Evolutionary conservation across 2,329 filamentous ascomycete species (phyloP).

Genomic region (Hypoxylon sp.): DNA sequence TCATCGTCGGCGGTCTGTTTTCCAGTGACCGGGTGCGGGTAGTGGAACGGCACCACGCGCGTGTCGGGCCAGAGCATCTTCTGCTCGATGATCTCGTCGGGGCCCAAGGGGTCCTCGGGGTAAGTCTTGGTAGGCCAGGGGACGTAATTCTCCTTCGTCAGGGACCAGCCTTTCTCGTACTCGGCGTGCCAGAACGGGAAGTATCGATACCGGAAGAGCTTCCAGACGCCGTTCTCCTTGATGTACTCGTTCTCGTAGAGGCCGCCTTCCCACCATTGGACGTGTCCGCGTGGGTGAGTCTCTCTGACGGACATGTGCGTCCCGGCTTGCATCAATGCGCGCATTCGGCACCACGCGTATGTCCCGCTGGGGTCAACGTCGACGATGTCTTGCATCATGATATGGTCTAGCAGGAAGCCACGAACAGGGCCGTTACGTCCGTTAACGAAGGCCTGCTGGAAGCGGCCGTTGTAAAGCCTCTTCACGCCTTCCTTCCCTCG

Average conservation of each 20-base stretch:
- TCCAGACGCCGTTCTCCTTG: constrained; percentile 69
- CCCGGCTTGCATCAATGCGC: constrained; percentile 69
- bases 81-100: constrained; percentile 67
- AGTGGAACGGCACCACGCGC: constrained; percentile 68
- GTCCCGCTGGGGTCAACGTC: constrained; percentile 64
- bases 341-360: constrained; percentile 66
- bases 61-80: constrained; percentile 71
- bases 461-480: constrained; percentile 67
- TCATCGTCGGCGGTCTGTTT: constrained; percentile 62
- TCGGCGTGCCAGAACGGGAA: constrained; percentile 72
- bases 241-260: constrained; percentile 73
- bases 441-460: constrained; percentile 65
- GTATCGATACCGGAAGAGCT: constrained; percentile 67
- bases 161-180: constrained; percentile 67
- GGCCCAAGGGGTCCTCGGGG: constrained; percentile 65
- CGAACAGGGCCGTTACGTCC: constrained; percentile 70
- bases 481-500: constrained; percentile 65
- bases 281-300: constrained; percentile 65
- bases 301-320: constrained; percentile 67
- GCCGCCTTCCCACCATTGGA: constrained; percentile 72
- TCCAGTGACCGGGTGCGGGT: constrained; percentile 66
- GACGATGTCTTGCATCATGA: constrained; percentile 70
- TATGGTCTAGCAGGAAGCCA: constrained; percentile 70
- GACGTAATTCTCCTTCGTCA: constrained; percentile 68
- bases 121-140: constrained; percentile 64